Base-by-base conservation (phyloP, 2,329 filamentous ascomycete genomes). In the Colletotrichum spaethianum region DNA sequence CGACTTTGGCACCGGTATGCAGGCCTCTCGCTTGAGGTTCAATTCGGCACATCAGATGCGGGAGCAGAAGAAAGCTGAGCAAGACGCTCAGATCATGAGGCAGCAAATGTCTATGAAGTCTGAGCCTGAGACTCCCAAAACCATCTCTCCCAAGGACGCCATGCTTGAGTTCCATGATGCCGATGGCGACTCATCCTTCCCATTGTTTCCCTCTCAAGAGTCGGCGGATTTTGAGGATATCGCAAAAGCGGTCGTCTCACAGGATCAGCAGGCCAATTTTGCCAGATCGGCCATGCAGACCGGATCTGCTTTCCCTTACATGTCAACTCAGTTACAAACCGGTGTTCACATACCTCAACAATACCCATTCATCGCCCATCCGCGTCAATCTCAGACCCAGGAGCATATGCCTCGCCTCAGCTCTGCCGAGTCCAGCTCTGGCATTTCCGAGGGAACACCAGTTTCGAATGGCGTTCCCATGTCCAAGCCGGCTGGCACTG, bases 81-180 rank as follows among this genome's bases (percentile, higher is more conserved):
- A 89, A 52, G 91, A 92, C 70, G 87, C 87, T 0, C 83, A 83
- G 63, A 79, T 83, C 12, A 74, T 84, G 23, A 84, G 83, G 52
- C 82, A 85, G 26, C 83, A 86, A 44, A 77, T 86, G 73, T 74
- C 80, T 68, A 78, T 83, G 74, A 76, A 78, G 75, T 75, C 83
- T 36, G 81, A 87, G 56, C 83, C 86, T 1, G 81, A 86, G 7
- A 88, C 87, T 0, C 87, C 92, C n/a, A 94, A 94, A 82, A 98
- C 96, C 0, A 98, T 99, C 57, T 98, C 96, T 1, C 96, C 96
- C 31, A 97, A 97, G 83, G 96, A 98, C 78, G 94, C 95, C 1
- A 83, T 97, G 72, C 84, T 98, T 61, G 95, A 98, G 72, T 98
- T 95, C 79, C 90, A 92, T 73, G 94, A 96, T 48, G 82, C 86